Base-by-base conservation (phyloP, 1,284 basidiomycete genomes). In the Trichosporon sp. region DNA sequence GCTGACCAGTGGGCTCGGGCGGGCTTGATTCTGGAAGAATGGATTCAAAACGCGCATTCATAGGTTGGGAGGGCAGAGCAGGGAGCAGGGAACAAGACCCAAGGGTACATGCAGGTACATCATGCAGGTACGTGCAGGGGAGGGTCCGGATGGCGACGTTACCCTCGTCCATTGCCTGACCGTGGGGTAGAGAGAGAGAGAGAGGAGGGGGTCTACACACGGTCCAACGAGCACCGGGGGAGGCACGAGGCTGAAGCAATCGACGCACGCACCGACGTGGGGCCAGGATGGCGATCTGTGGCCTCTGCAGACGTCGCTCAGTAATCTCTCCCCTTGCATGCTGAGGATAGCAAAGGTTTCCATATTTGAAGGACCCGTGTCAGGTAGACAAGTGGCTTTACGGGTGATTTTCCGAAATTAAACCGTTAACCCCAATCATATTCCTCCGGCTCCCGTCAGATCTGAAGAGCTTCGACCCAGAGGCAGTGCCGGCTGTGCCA, bases 91-190 rank as follows among this genome's bases (percentile, higher is more conserved):
- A 26, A 54, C 51, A 54, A 54, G 10, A 19, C 21, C 51, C 21
- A 54, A 54, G 51, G 51, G 51, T 21, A 54, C 21, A 6, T 26
- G 51, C 51, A 54, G 51, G 51, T 21, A 54, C 51, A 26, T 26
- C 19, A 26, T 54, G 51, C 51, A 54, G 51, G 51, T 54, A 54
- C 51, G 19, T 19, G 51, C 51, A 54, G 51, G 51, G 51, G 51
- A 54, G 8, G 51, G 51, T 10, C 51, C 51, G 51, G 21, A 21
- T 4, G 21, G 51, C 51, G 21, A 54, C 51, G 51, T 46, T 46
- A 54, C 51, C 19, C 51, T 26, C 19, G 19, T 26, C 51, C 51
- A 46, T 14, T 3, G n/a, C 16, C 43, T n/a, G 14, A n/a, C 16
- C 43, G 43, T 46, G 43, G 43, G 43, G 43, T 5, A 16, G 43